Evolutionary conservation across 1,284 basidiomycete genomes (phyloP).

Genomic region (Puccinia horiana): DNA sequence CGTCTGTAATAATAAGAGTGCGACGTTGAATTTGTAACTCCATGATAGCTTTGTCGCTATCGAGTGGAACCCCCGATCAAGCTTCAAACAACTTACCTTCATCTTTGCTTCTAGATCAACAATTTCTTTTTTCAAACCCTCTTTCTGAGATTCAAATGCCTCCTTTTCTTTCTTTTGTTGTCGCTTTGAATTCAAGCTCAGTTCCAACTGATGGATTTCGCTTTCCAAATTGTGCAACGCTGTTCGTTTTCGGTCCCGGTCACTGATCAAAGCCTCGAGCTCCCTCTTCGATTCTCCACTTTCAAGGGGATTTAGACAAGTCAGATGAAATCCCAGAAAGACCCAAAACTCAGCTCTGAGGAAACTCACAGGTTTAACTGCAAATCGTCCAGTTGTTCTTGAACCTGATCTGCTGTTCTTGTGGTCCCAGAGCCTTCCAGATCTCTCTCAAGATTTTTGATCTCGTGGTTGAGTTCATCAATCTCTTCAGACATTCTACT

Average conservation of each 20-base stretch:
- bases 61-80: neutral
- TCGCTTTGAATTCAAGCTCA: conserved; percentile 33
- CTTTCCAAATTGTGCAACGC: conserved; percentile 25
- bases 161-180: conserved; percentile 44
- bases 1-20: conserved; percentile 62
- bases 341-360: neutral
- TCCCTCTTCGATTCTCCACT: conserved; percentile 33
- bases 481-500: conserved; percentile 69
- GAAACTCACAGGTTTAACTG: conserved; percentile 68
- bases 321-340: neutral
- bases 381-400: conserved; percentile 70
- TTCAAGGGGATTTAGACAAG: neutral
- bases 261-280: conserved; percentile 8
- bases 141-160: conserved; percentile 30
- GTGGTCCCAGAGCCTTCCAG: conserved; percentile 72
- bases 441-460: conserved; percentile 69
- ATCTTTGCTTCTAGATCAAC: conserved; percentile 23
- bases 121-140: conserved; percentile 27
- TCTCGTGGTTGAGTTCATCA: conserved; percentile 68
- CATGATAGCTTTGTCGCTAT: neutral
- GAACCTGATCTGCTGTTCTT: conserved; percentile 80
- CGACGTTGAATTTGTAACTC: neutral
- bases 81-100: conserved; percentile 14
- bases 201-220: conserved; percentile 44
- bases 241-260: conserved; percentile 30